Evolutionary conservation across 768 basidiomycete genomes (phyloP).

Genomic region (Mycena indigotica): DNA sequence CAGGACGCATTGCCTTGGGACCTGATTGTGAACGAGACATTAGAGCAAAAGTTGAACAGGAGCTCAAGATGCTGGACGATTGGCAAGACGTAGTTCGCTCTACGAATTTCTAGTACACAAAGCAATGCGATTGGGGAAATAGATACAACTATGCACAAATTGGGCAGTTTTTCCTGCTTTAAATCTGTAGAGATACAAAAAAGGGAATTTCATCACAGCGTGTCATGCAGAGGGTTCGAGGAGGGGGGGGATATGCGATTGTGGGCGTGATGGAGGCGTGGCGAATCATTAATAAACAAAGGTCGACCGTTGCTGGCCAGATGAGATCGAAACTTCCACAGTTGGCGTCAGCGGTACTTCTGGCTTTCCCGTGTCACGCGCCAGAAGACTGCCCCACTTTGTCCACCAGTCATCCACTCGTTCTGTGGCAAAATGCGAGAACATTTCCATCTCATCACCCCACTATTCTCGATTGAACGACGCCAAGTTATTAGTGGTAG

Average conservation of each 20-base stretch:
- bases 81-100: slow-evolving; percentile 29
- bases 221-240: background rate
- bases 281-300: background rate
- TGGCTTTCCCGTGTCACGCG: slow-evolving; percentile 24
- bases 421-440: slow-evolving; percentile 54
- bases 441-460: slow-evolving; percentile 54
- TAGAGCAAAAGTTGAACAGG: slow-evolving; percentile 23
- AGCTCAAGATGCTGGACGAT: slow-evolving; percentile 28
- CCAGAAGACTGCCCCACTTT: slow-evolving; percentile 42
- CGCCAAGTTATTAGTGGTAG: no score
- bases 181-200: background rate
- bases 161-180: background rate
- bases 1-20: slow-evolving; percentile 28
- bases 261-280: background rate
- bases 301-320: background rate
- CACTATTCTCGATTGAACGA: slow-evolving; percentile 30
- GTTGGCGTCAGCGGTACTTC: slow-evolving; percentile 15
- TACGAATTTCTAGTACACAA: background rate
- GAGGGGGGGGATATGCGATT: background rate
- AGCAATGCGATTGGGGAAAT: background rate
- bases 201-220: background rate
- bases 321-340: slow-evolving; percentile 27
- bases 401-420: slow-evolving; percentile 68
- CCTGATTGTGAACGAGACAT: slow-evolving; percentile 31
- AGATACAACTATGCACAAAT: background rate